Percentiles rank a stretch among this genome's conserved stretches.
These are phyloP conservation scores for Globisporangium iwayamae DNA, from an alignment of 352 stramenopile species.

Conservation along the genomic window DNA sequence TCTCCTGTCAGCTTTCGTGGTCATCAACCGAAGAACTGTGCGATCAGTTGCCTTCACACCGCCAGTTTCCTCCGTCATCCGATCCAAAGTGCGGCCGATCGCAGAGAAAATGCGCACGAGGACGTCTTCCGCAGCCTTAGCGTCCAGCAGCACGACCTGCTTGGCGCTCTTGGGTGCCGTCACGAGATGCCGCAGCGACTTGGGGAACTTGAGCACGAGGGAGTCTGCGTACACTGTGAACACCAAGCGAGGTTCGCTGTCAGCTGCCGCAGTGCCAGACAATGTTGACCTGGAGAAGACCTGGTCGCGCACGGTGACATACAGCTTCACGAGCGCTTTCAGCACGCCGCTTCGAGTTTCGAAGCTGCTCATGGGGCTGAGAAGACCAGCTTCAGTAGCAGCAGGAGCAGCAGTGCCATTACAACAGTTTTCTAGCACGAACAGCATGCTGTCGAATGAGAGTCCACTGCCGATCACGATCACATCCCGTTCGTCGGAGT, in stretches of 20 bases:
- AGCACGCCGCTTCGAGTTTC: constrained; percentile 17
- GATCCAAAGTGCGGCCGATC: constrained; percentile 27
- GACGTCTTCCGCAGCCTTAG: constrained; percentile 34
- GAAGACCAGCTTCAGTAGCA: not conserved
- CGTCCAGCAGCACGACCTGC: constrained; percentile 34
- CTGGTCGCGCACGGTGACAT: constrained; percentile 28
- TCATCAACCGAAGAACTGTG: constrained; percentile 14
- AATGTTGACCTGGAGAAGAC: not conserved
- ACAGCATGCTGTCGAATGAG: constrained; percentile 38
- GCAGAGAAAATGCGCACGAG: constrained; percentile 39
- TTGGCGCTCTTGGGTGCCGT: constrained; percentile 20
- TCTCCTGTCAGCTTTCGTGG: not conserved
- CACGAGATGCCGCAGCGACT: constrained; percentile 31
- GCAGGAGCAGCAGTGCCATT: constrained; percentile 9
- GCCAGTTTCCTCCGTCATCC: constrained; percentile 2
- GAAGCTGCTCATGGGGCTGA: not conserved
- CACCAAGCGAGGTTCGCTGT: constrained; percentile 7
- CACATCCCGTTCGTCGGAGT: not conserved
- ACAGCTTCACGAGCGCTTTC: constrained; percentile 33
- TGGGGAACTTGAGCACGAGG: constrained; percentile 40
- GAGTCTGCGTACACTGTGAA: constrained; percentile 54
- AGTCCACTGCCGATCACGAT: constrained; percentile 11
- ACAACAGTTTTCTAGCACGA: constrained; percentile 35
- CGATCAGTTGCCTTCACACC: constrained; percentile 16
- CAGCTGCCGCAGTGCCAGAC: not conserved